Conservation (phyloP, 1,284 basidiomycete species). For the Ceratobasidium sp. region DNA sequence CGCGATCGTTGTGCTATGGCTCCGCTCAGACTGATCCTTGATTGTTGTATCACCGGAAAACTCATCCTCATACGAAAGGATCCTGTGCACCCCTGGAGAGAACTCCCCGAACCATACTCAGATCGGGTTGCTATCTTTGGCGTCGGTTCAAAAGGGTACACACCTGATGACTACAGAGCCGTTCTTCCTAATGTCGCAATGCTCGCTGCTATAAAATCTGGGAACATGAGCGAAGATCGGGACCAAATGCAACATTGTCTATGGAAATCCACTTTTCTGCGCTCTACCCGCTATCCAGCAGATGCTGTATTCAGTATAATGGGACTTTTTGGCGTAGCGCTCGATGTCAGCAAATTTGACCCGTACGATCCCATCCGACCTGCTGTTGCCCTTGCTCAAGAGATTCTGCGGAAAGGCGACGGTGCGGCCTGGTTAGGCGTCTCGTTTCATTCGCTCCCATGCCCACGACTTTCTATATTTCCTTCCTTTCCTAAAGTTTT, state of each 20-base stretch:
- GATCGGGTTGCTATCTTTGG: neutral
- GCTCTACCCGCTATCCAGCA: neutral
- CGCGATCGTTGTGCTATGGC: neutral
- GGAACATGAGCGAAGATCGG: neutral
- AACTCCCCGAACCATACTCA: neutral
- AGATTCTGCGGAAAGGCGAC: neutral
- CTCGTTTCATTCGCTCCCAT: neutral
- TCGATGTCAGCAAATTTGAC: neutral
- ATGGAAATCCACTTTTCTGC: slow-evolving; percentile 6
- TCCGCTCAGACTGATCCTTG: neutral
- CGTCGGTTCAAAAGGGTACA: too few relatives aligned
- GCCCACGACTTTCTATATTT: neutral
- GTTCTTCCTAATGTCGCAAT: neutral
- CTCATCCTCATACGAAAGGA: neutral
- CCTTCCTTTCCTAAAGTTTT: slow-evolving; percentile 1
- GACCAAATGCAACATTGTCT: neutral
- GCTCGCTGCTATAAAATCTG: neutral
- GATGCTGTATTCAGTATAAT: too few relatives aligned
- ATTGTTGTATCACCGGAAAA: neutral
- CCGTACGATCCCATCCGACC: neutral
- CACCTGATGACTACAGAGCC: neutral
- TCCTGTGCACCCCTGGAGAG: too few relatives aligned
- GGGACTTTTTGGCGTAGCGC: slow-evolving; percentile 3
- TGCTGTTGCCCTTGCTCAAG: neutral
- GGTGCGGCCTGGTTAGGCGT: neutral